A percentile compares a stretch with the other conserved stretches of the same genome.
These are phyloP conservation scores for Penicillium decumbens DNA, from an alignment of 2,329 filamentous ascomycete species.

Conservation along the genomic window DNA sequence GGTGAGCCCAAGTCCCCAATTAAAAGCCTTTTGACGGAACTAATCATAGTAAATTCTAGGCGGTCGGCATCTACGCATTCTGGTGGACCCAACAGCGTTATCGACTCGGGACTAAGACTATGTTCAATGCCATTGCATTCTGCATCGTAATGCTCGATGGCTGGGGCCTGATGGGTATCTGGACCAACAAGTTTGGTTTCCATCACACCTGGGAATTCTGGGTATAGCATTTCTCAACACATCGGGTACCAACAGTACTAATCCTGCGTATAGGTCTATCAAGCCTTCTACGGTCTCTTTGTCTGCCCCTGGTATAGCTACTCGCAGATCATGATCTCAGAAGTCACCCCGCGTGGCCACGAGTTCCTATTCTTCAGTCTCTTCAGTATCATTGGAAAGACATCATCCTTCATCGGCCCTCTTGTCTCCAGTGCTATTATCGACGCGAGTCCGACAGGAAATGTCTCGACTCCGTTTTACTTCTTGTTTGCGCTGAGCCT, in stretches of 20 bases:
- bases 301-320: constrained; percentile 69
- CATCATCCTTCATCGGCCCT: constrained; percentile 63
- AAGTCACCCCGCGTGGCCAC: constrained; percentile 63
- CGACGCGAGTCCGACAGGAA: constrained; percentile 52
- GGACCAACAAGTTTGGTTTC: constrained; percentile 52
- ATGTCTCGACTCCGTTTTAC: constrained; percentile 62
- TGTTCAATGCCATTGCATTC: constrained; percentile 63
- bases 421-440: constrained; percentile 67
- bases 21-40: not conserved
- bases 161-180: constrained; percentile 58
- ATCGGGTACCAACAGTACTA: not conserved
- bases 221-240: constrained; percentile 23
- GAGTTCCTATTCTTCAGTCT: constrained; percentile 68
- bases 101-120: constrained; percentile 58
- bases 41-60: constrained; percentile 17
- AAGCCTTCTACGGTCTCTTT: constrained; percentile 59
- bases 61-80: constrained; percentile 57
- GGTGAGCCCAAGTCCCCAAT: constrained; percentile 28
- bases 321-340: constrained; percentile 66
- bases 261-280: constrained; percentile 33
- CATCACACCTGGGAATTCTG: constrained; percentile 53
- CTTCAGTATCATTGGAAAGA: constrained; percentile 66
- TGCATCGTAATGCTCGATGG: constrained; percentile 56
- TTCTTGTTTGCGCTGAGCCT: constrained; percentile 59
- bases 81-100: constrained; percentile 60